Conservation (phyloP, 2,329 filamentous ascomycete species). For the Cryphonectria radicalis region DNA sequence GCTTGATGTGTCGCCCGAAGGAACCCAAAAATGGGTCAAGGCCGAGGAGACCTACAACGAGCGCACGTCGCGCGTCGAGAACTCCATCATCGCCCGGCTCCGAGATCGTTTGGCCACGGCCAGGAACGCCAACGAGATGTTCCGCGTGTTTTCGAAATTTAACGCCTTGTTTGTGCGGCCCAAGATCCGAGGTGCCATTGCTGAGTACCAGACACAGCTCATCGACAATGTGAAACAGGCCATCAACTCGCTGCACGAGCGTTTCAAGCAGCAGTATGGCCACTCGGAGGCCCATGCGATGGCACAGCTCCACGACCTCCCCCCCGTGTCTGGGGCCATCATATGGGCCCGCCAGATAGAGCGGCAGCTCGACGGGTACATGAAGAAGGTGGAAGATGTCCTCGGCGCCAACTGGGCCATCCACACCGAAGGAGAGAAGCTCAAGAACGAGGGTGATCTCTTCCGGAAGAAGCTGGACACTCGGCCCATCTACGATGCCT, state of each 20-base stretch:
- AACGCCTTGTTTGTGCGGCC: slow-evolving; percentile 97
- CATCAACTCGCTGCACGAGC: slow-evolving; percentile 89
- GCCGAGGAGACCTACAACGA: slow-evolving; percentile 98
- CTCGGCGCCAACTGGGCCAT: slow-evolving; percentile 93
- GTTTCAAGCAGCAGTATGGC: slow-evolving; percentile 98
- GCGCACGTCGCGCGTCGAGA: slow-evolving; percentile 94
- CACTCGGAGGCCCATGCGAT: slow-evolving; percentile 98
- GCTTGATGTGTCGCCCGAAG: slow-evolving; percentile 86
- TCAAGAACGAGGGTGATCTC: slow-evolving; percentile 86
- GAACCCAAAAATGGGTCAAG: slow-evolving; percentile 88
- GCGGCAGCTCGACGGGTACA: slow-evolving; percentile 91
- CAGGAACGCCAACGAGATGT: slow-evolving; percentile 99
- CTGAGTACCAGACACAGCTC: slow-evolving; percentile 96
- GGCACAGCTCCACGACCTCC: slow-evolving; percentile 94
- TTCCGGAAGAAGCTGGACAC: slow-evolving; percentile 98
- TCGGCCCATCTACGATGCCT: slow-evolving; percentile 90
- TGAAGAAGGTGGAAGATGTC: slow-evolving; percentile 99
- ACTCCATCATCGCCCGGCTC: slow-evolving; percentile 94
- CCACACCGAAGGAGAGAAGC: slow-evolving; percentile 91
- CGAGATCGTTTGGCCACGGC: slow-evolving; percentile 92
- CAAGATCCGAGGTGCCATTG: slow-evolving; percentile 98
- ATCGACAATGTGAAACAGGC: slow-evolving; percentile 98
- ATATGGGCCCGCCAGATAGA: slow-evolving; percentile 98
- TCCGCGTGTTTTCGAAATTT: slow-evolving; percentile 99
- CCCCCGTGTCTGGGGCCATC: slow-evolving; percentile 94